A percentile compares a stretch with the other conserved stretches of the same genome.
phyloP scores from a whole-genome alignment of 2,329 filamentous ascomycete species.

The Fusarium globosum region DNA sequence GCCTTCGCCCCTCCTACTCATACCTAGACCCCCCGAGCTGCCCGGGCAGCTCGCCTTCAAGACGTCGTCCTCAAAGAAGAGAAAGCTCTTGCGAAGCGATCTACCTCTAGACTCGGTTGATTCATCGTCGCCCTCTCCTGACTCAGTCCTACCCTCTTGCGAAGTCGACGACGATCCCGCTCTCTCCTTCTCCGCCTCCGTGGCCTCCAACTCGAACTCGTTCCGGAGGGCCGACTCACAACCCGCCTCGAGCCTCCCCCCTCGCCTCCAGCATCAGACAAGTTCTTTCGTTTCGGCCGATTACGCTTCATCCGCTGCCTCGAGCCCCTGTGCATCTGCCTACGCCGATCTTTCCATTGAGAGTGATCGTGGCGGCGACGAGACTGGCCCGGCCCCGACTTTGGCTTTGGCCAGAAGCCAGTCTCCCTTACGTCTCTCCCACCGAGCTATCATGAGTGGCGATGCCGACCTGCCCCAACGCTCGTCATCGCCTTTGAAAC shows the following conservation, averaged over 20 bases:
- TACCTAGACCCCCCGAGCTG: slow-evolving; percentile 60
- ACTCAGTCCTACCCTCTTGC: slow-evolving; percentile 64
- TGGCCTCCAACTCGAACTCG: slow-evolving; percentile 53
- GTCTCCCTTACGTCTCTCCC: slow-evolving; percentile 64
- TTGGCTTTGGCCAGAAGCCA: slow-evolving; percentile 56
- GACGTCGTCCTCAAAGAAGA: slow-evolving; percentile 80
- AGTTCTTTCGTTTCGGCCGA: slow-evolving; percentile 58
- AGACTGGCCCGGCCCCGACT: slow-evolving; percentile 54
- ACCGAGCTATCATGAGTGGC: slow-evolving; percentile 69
- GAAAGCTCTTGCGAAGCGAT: slow-evolving; percentile 69
- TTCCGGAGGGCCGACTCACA: slow-evolving; percentile 57
- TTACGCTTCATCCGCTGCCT: slow-evolving; percentile 66
- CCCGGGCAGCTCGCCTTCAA: slow-evolving; percentile 74
- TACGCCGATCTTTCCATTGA: slow-evolving; percentile 69
- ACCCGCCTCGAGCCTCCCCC: slow-evolving; percentile 63
- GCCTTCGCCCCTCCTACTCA: slow-evolving; percentile 21
- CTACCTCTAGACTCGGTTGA: slow-evolving; percentile 50
- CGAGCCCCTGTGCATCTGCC: slow-evolving; percentile 65
- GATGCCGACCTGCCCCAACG: slow-evolving; percentile 68
- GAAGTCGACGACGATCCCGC: slow-evolving; percentile 62
- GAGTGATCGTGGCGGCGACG: slow-evolving; percentile 63
- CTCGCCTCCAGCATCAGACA: slow-evolving; percentile 60
- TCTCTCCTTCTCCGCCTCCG: slow-evolving; percentile 62
- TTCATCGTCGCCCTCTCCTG: slow-evolving; percentile 54
- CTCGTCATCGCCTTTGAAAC: slow-evolving; percentile 73